Evolutionary conservation across 345 rosid species (phyloP), one percentile per base, ranked within the genome.

Genomic region (Eucalyptus erythrocorys): DNA sequence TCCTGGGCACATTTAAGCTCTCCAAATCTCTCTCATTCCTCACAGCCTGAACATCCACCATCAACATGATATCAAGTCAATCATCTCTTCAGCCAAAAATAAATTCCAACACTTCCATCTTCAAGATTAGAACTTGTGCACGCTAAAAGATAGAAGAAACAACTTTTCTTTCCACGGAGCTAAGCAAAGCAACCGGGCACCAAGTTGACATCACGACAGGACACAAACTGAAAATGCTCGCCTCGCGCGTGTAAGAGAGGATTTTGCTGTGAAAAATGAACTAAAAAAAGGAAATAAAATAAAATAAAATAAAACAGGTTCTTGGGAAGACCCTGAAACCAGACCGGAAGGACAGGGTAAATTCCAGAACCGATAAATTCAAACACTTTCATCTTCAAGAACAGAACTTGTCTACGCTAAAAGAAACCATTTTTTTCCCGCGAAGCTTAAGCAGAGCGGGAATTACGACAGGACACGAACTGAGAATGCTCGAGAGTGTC

Each of bases 21-120:
- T 94, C 95, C 95, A 98, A 93, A 89, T 98, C 99, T 49, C 90
- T 93, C 93, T 94, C 96, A 81, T 98, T 97, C 92, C 99, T 94
- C 48, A 98, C 94, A 26, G 99, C 97, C 98, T 96, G 86, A 86
- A 34, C 55, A 34, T 26, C 45, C 61, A 87, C 27, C 85, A 40
- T 76, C 27, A 47, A 76, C 43, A 40, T 6, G 47, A 37, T 40
- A 76, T 76, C 82, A 22, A 21, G 45, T 48, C 22, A n/a, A 86
- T 86, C 24, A 34, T 86, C 45, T 50, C 87, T 50, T 55, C 55
- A 86, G 30, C 61, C 19, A 50, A 86, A 86, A 47, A 34, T 49
- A 34, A 86, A 76, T 40, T 76, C 47, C 12, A 76, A 19, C 24
- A 76, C 84, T 76, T 10, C 10, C 47, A 71, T 37, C 43, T 71